phyloP scores from a whole-genome alignment of 371 early-diverging fungal species.

The Phascolomyces articulosus region DNA sequence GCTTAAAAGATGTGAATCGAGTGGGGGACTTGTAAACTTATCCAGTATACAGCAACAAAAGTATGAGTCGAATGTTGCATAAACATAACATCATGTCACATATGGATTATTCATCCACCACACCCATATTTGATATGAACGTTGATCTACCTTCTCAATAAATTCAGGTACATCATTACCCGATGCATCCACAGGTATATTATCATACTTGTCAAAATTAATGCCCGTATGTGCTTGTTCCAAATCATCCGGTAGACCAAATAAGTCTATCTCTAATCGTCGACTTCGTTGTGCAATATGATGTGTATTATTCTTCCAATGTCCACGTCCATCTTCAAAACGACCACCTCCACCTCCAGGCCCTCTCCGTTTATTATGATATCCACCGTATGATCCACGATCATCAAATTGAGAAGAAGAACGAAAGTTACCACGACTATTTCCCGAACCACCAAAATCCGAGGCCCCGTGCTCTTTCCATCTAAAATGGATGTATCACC shows the following conservation, averaged over 20 bases:
- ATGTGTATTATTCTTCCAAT: slow-evolving; percentile 77
- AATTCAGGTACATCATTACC: slow-evolving; percentile 83
- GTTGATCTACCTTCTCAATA: slow-evolving; percentile 60
- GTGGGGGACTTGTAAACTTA: slow-evolving; percentile 72
- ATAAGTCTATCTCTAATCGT: slow-evolving; percentile 80
- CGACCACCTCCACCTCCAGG: slow-evolving; percentile 53
- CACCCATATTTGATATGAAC: too few species aligned
- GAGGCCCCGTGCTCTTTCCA: slow-evolving; percentile 6
- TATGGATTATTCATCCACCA: too few species aligned
- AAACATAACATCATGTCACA: too few species aligned
- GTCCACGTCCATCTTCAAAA: slow-evolving; percentile 57
- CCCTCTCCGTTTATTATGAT: slow-evolving; percentile 42
- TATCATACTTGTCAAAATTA: slow-evolving; percentile 91
- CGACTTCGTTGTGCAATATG: slow-evolving; percentile 71
- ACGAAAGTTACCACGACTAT: not conserved
- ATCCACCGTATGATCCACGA: slow-evolving; percentile 31
- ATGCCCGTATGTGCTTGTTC: slow-evolving; percentile 82
- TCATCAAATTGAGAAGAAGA: slow-evolving; percentile 19
- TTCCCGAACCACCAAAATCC: not conserved
- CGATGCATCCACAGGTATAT: slow-evolving; percentile 93
- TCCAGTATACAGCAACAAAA: too few species aligned
- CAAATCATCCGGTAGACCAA: slow-evolving; percentile 65
- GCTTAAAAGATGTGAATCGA: slow-evolving; percentile 85
- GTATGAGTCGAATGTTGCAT: too few species aligned
- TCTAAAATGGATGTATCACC: not conserved